phyloP scores from a whole-genome alignment of 192 early-diverging fungal genomes.

The Jimgerdemannia flammicorona region DNA sequence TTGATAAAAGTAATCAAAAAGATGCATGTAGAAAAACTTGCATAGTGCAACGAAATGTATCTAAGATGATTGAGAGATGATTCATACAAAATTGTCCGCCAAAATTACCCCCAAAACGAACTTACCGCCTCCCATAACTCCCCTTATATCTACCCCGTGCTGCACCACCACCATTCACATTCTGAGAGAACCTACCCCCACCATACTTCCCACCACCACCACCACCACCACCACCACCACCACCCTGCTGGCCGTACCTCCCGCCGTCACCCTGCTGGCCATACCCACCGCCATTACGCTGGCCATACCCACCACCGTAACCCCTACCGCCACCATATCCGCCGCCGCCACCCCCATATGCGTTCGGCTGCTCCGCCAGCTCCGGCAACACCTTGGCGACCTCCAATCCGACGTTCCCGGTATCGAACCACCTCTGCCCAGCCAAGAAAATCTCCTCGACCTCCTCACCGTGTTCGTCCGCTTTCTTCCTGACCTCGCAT shows the following conservation, averaged over 20 bases:
- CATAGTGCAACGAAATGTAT: no score
- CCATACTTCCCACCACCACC: constrained; percentile 43
- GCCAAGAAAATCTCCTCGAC: constrained; percentile 50
- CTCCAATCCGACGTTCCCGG: constrained; percentile 60
- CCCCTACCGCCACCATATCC: constrained; percentile 37
- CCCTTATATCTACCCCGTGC: constrained; percentile 36
- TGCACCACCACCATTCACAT: constrained; percentile 35
- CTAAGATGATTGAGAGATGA: no score
- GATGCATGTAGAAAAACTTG: no score
- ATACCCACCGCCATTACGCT: constrained; percentile 27
- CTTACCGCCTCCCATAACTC: constrained; percentile 22
- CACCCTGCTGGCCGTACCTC: constrained; percentile 31
- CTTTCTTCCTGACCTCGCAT: constrained; percentile 41
- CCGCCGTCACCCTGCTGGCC: constrained; percentile 36
- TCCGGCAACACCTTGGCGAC: constrained; percentile 77
- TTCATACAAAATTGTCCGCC: no score
- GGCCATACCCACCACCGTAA: constrained; percentile 36
- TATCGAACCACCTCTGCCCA: constrained; percentile 68
- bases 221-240: constrained; percentile 47
- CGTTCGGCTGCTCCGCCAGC: constrained; percentile 53
- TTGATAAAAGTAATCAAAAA: no score
- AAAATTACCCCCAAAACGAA: no score
- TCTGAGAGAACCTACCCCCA: constrained; percentile 22
- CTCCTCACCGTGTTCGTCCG: constrained; percentile 28
- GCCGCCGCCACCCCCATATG: constrained; percentile 24